Evolutionary conservation across 768 basidiomycete species (phyloP).

Genomic region (Pleurotus pulmonarius): DNA sequence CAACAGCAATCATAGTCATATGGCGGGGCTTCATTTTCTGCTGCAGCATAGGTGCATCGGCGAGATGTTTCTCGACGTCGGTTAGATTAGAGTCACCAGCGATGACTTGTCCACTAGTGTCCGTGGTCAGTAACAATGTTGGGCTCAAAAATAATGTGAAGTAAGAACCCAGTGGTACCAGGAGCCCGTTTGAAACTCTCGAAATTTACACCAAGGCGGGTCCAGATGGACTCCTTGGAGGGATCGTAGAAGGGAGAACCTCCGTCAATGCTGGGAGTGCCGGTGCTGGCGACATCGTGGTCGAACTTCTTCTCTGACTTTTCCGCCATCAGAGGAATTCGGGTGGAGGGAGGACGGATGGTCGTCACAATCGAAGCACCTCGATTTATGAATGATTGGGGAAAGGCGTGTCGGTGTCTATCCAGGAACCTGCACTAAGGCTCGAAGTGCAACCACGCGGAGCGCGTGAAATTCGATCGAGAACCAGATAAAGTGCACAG

Average conservation of each 20-base stretch:
- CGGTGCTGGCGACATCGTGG: slow-evolving; percentile 20
- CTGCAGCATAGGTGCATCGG: slow-evolving; percentile 41
- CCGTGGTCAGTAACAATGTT: background rate
- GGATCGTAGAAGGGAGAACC: slow-evolving; percentile 41
- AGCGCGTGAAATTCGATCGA: slow-evolving; percentile 2
- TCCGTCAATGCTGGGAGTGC: slow-evolving; percentile 17
- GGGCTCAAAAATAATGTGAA: background rate
- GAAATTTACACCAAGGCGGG: slow-evolving; percentile 34
- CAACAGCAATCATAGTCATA: slow-evolving; percentile 46
- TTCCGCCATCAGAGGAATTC: slow-evolving; percentile 19
- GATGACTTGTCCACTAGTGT: slow-evolving; percentile 33
- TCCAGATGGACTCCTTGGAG: slow-evolving; percentile 42
- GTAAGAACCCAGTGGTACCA: slow-evolving; percentile 38
- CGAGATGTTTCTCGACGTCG: slow-evolving; percentile 31
- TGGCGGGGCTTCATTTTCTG: slow-evolving; percentile 47
- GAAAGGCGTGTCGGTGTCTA: background rate
- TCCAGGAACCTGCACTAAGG: background rate
- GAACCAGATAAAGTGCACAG: background rate
- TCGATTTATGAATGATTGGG: background rate
- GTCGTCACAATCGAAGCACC: background rate
- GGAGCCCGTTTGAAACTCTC: slow-evolving; percentile 48
- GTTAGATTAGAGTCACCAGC: slow-evolving; percentile 29
- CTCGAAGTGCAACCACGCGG: background rate
- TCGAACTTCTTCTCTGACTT: slow-evolving; percentile 31
- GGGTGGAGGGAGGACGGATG: slow-evolving; percentile 6